Percentiles rank a stretch among this genome's conserved stretches.
Evolutionary conservation across 768 basidiomycete species (phyloP).

Genomic region (Trametes cingulata): DNA sequence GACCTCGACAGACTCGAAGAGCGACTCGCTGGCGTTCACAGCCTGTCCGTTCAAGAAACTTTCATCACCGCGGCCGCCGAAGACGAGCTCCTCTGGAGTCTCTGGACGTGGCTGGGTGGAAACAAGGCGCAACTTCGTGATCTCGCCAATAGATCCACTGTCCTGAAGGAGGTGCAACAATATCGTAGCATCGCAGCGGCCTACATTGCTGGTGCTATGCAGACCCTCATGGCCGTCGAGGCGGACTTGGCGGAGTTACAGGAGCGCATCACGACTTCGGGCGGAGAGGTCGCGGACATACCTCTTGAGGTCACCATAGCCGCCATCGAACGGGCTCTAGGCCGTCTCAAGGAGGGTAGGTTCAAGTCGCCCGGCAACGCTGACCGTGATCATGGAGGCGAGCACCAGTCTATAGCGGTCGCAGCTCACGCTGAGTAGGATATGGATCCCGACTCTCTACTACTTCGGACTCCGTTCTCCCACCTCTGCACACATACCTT

Average conservation of each 20-base stretch:
- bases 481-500: too few relatives aligned
- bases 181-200: constrained; percentile 62
- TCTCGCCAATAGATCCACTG: constrained; percentile 48
- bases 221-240: constrained; percentile 58
- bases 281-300: constrained; percentile 51
- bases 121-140: constrained; percentile 50
- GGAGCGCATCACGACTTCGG: constrained; percentile 66
- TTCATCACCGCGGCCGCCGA: constrained; percentile 42
- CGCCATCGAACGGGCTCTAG: constrained; percentile 48
- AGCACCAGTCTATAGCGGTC: too few relatives aligned
- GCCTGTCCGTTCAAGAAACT: constrained; percentile 59
- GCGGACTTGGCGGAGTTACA: constrained; percentile 76
- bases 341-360: background rate
- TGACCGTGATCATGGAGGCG: too few relatives aligned
- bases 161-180: constrained; percentile 53
- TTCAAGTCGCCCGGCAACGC: background rate
- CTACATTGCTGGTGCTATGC: constrained; percentile 64
- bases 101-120: constrained; percentile 72
- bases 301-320: constrained; percentile 74
- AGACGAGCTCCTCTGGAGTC: constrained; percentile 55
- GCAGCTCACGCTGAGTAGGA: too few relatives aligned
- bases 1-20: constrained; percentile 69
- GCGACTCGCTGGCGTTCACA: constrained; percentile 54
- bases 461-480: too few relatives aligned
- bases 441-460: too few relatives aligned